Conservation (phyloP, 345 rosid genomes). For the Luvunga scandens region DNA sequence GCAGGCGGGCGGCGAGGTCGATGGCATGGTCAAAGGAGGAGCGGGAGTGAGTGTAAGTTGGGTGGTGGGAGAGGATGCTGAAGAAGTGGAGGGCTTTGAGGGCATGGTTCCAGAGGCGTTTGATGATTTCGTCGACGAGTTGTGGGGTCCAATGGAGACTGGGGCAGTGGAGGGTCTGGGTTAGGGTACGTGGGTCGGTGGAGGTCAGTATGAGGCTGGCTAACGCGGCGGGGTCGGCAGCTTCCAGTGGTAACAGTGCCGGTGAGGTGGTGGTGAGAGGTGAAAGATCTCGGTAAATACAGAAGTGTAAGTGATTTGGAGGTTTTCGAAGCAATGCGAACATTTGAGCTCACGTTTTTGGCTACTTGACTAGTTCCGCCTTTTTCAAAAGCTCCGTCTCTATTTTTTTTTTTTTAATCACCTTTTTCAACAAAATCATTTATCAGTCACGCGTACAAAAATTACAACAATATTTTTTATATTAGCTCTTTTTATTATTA, state of each 20-base stretch:
- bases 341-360: neutral
- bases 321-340: neutral
- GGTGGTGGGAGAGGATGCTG: slow-evolving; percentile 51
- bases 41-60: slow-evolving; percentile 42
- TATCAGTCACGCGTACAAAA: too few species aligned
- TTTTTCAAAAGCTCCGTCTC: neutral
- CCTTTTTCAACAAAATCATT: too few species aligned
- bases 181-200: slow-evolving; percentile 28
- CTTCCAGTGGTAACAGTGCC: slow-evolving; percentile 18
- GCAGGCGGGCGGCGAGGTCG: slow-evolving; percentile 81
- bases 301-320: neutral
- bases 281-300: slow-evolving; percentile 10
- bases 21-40: slow-evolving; percentile 85
- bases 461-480: too few species aligned
- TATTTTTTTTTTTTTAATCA: neutral
- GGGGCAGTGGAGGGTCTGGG: slow-evolving; percentile 41
- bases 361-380: neutral
- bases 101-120: slow-evolving; percentile 84
- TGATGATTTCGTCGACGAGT: slow-evolving; percentile 62
- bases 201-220: slow-evolving; percentile 44
- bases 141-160: slow-evolving; percentile 55
- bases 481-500: too few species aligned
- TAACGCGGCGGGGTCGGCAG: slow-evolving; percentile 21
- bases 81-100: slow-evolving; percentile 81
- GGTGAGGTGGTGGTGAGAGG: slow-evolving; percentile 20